Evolutionary conservation across 2,329 filamentous ascomycete genomes (phyloP).

Genomic region (Claviceps africana): DNA sequence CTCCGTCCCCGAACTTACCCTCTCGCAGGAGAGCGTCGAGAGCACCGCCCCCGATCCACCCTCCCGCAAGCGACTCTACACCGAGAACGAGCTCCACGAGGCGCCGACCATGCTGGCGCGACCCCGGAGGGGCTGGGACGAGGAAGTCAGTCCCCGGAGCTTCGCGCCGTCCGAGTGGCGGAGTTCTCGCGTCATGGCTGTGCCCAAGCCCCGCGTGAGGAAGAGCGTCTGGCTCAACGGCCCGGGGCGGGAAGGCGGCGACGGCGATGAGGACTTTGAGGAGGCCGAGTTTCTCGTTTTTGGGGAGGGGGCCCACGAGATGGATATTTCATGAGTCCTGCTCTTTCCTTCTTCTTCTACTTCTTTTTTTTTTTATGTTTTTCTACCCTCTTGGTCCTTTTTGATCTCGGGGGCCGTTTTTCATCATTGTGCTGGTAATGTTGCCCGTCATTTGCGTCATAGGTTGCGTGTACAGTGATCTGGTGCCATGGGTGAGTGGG

Average conservation of each 20-base stretch:
- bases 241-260: slow-evolving; percentile 33
- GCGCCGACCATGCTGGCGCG: background rate
- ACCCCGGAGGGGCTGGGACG: slow-evolving; percentile 18
- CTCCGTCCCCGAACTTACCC: slow-evolving; percentile 33
- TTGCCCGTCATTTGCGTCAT: background rate
- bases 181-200: slow-evolving; percentile 33
- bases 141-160: slow-evolving; percentile 26
- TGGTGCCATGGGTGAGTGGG: background rate
- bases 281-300: slow-evolving; percentile 53
- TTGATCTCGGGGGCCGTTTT: background rate
- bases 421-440: background rate
- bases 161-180: slow-evolving; percentile 22
- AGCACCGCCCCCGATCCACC: slow-evolving; percentile 17
- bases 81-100: slow-evolving; percentile 27
- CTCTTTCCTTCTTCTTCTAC: background rate
- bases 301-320: slow-evolving; percentile 24
- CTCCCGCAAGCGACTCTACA: slow-evolving; percentile 34
- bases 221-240: slow-evolving; percentile 12
- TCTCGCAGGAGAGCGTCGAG: slow-evolving; percentile 40
- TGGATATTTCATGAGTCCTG: slow-evolving; percentile 17
- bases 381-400: background rate
- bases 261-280: slow-evolving; percentile 42
- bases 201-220: slow-evolving; percentile 24
- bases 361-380: background rate
- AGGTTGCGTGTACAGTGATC: background rate